Percentiles rank a stretch among this genome's conserved stretches.
Evolutionary conservation across 1,139 yeast genomes (phyloP).

Genomic region (Yamadazyma triangularis): DNA sequence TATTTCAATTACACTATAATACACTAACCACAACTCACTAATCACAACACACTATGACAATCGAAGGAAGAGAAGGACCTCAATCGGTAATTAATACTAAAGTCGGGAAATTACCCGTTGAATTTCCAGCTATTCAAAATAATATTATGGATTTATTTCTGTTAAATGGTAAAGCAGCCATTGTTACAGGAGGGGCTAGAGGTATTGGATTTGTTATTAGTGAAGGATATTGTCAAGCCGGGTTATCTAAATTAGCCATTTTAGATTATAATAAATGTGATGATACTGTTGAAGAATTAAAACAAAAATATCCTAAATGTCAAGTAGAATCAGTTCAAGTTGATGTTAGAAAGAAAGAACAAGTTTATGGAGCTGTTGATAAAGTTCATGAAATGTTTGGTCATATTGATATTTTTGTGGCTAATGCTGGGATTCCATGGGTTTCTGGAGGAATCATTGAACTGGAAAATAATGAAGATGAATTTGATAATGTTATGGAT

Average conservation of each 20-base stretch:
- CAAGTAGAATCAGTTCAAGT: slow-evolving; percentile 31
- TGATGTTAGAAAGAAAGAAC: slow-evolving; percentile 38
- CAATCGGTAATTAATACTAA: slow-evolving; percentile 29
- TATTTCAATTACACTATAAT: too few species aligned
- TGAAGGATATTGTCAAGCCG: slow-evolving; percentile 45
- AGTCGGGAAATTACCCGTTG: slow-evolving; percentile 38
- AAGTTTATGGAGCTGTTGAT: slow-evolving; percentile 30
- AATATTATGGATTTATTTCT: slow-evolving; percentile 35
- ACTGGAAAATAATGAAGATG: slow-evolving; percentile 37
- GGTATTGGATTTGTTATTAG: slow-evolving; percentile 44
- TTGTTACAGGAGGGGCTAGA: slow-evolving; percentile 42
- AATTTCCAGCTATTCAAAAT: slow-evolving; percentile 28
- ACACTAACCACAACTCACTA: too few species aligned
- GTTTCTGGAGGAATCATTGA: slow-evolving; percentile 35
- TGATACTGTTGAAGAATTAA: slow-evolving; percentile 25
- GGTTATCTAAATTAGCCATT: slow-evolving; percentile 38
- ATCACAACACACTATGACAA: too few species aligned
- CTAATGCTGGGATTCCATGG: slow-evolving; percentile 52
- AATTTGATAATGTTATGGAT: slow-evolving; percentile 42
- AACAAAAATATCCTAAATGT: slow-evolving; percentile 26
- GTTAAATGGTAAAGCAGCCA: slow-evolving; percentile 34
- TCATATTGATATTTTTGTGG: slow-evolving; percentile 47
- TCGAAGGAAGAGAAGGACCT: too few species aligned
- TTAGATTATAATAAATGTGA: slow-evolving; percentile 36
- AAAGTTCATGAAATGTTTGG: slow-evolving; percentile 31